phyloP scores from a whole-genome alignment of 768 basidiomycete species.

The Tylopilus felleus region DNA sequence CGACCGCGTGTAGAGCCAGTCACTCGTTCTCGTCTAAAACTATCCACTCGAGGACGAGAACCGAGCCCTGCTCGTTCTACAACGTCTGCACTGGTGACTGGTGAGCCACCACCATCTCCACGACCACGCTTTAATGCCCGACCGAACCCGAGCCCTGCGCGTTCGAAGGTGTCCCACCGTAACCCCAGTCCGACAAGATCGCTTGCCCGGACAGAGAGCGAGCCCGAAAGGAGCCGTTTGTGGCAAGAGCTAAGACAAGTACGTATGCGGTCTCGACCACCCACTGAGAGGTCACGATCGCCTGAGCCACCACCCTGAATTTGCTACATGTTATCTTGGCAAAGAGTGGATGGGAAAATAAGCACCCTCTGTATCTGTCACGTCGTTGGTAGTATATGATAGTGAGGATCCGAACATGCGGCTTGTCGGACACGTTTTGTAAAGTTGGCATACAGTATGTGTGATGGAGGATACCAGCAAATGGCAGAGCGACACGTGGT shows the following conservation, averaged over 20 bases:
- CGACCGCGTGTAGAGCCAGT: conserved; percentile 27
- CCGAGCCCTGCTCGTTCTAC: conserved; percentile 32
- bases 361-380: background rate
- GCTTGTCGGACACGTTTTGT: conserved; percentile 14
- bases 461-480: background rate
- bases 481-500: conserved; percentile 13
- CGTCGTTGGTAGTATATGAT: conserved; percentile 9
- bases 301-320: conserved; percentile 37
- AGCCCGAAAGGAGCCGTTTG: conserved; percentile 42
- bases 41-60: conserved; percentile 28
- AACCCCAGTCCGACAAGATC: conserved; percentile 28
- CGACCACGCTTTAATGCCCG: conserved; percentile 37
- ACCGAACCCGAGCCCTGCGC: conserved; percentile 39
- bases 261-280: conserved; percentile 44
- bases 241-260: conserved; percentile 57
- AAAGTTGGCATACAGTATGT: conserved; percentile 2
- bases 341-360: conserved; percentile 9
- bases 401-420: conserved; percentile 14
- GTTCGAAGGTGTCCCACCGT: conserved; percentile 30
- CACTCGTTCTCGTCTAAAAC: conserved; percentile 25
- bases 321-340: conserved; percentile 12
- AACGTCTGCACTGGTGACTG: conserved; percentile 18
- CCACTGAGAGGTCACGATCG: conserved; percentile 41
- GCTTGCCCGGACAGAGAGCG: conserved; percentile 31
- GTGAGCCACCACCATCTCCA: conserved; percentile 25